These are phyloP conservation scores for Urostyla sp. DNA, from an alignment of 73 alveolate species.

Conservation along the genomic window DNA sequence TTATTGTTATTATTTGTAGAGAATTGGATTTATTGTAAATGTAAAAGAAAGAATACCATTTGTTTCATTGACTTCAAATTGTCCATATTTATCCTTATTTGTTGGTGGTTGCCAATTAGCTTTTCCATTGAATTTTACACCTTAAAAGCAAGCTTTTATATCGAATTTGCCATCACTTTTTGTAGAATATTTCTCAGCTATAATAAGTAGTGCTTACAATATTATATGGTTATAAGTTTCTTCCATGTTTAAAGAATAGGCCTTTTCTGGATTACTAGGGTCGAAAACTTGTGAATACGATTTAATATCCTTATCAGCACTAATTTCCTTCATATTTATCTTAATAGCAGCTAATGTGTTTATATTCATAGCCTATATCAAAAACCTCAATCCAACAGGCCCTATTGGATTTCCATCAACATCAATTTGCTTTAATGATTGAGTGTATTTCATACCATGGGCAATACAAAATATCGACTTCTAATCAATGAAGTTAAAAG, in stretches of 20 bases:
- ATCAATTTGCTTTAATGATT: slow-evolving; percentile 20
- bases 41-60: slow-evolving; percentile 7
- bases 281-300: slow-evolving; percentile 28
- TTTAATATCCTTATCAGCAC: slow-evolving; percentile 33
- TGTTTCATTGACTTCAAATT: neutral
- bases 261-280: slow-evolving; percentile 36
- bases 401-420: slow-evolving; percentile 71
- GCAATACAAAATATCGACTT: slow-evolving; percentile 61
- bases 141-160: slow-evolving; percentile 47
- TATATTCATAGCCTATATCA: slow-evolving; percentile 45
- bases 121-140: slow-evolving; percentile 35
- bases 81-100: neutral
- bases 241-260: slow-evolving; percentile 28
- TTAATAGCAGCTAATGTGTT: slow-evolving; percentile 12
- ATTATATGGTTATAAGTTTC: slow-evolving; percentile 31
- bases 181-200: slow-evolving; percentile 22
- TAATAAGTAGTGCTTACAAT: slow-evolving; percentile 23
- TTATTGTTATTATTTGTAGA: neutral
- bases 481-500: slow-evolving; percentile 53
- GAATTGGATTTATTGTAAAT: slow-evolving; percentile 31
- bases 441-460: slow-evolving; percentile 50
- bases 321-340: slow-evolving; percentile 56
- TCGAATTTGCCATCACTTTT: slow-evolving; percentile 35
- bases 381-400: slow-evolving; percentile 51
- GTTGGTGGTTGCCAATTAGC: slow-evolving; percentile 47